Evolutionary conservation across 208 protist species (phyloP), one percentile per base, ranked within the genome.

Genomic region (Leishmania amazonensis): DNA sequence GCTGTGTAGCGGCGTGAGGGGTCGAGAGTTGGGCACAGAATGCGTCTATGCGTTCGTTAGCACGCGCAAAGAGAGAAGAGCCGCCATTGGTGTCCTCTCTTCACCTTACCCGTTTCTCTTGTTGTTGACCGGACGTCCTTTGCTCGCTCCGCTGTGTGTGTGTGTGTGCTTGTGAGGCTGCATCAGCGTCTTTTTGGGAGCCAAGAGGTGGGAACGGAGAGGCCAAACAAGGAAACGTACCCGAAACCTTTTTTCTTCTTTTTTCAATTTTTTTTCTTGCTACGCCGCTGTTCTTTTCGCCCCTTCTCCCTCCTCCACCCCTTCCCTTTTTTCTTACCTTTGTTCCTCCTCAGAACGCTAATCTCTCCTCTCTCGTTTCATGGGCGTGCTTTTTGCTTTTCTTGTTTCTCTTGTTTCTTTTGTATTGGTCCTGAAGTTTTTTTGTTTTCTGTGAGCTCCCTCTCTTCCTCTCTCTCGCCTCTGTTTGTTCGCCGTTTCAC

Each of bases 371-470:
- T 78, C 7, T 24, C 75, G 51, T 70, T 78, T 45, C 17, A 45
- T 38, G 54, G 42, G 4, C 35, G 67, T 28, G 28, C 31, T 70
- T 47, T 6, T 28, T 68, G 67, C 73, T 72, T 75, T 51, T 83
- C 81, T 78, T 35, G 31, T 35, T 35, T 35, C 31, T 19, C 74
- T n/a, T 42, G 72, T 62, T 89, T 53, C 8, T 76, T 78, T 73
- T 0, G 49, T 77, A 15, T 81, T 76, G 81, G n/a, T 64, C 72
- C 54, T 81, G 75, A 38, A 60, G 57, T 72, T 38, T 28, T 75
- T 78, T 51, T 51, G 47, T 60, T 78, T 80, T 9, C 68, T 76
- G 1, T 17, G 11, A 31, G 11, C 19, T 31, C 7, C n/a, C 21
- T 17, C n/a, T 24, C 68, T 83, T 42, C 49, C 53, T 64, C 54